phyloP scores from a whole-genome alignment of 1,139 yeast species.

The Taiozyma sp. region DNA sequence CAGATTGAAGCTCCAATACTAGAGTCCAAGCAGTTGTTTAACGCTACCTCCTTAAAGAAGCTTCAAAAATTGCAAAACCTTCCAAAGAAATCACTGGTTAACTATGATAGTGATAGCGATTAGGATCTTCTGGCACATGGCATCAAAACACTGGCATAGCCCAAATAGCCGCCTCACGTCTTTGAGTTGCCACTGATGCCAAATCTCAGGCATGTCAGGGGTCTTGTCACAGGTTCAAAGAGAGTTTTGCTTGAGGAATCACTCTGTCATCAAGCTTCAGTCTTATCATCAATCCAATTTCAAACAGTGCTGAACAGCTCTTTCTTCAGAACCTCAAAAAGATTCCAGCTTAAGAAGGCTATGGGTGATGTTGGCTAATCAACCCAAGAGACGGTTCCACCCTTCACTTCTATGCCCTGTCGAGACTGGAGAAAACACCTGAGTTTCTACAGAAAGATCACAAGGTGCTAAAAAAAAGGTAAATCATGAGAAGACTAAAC shows the following conservation, averaged over 20 bases:
- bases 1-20: conserved; percentile 6
- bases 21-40: background rate
- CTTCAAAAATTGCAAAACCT: background rate
- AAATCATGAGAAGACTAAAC: background rate
- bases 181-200: background rate
- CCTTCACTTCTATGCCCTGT: background rate
- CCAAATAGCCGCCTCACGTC: background rate
- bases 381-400: background rate
- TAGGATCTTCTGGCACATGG: background rate
- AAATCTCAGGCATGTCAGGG: background rate
- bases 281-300: background rate
- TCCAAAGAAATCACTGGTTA: background rate
- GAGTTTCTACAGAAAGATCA: background rate
- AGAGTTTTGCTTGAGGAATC: background rate
- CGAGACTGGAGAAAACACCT: background rate
- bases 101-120: conserved; percentile 9
- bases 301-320: background rate
- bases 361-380: background rate
- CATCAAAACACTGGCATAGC: background rate
- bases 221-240: background rate
- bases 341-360: background rate
- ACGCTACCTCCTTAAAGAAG: conserved; percentile 3
- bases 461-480: background rate
- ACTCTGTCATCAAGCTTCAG: background rate
- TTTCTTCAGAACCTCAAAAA: background rate